Percentiles rank a stretch among this genome's conserved stretches.
Evolutionary conservation across 2,329 filamentous ascomycete species (phyloP).

Genomic region (Ophiocordyceps sinensis): DNA sequence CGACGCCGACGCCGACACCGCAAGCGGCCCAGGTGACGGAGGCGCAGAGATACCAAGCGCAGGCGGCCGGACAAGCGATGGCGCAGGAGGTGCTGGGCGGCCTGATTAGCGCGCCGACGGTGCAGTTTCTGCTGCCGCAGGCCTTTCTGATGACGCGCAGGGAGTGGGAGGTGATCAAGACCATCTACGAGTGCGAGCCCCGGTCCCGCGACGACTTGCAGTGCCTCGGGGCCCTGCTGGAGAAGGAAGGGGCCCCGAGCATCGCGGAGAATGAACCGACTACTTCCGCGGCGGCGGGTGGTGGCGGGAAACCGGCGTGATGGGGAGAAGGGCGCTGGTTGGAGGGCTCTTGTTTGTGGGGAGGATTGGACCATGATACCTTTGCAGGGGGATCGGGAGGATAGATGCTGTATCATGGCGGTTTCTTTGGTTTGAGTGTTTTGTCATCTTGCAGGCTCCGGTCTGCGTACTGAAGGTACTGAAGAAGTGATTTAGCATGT

Average conservation of each 20-base stretch:
- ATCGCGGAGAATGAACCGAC: conserved; percentile 2
- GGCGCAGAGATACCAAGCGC: conserved; percentile 24
- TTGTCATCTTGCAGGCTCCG: no score
- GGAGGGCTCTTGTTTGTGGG: neutral
- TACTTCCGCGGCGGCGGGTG: neutral
- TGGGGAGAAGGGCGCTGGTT: neutral
- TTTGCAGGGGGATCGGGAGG: no score
- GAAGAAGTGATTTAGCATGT: no score
- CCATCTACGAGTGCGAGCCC: conserved; percentile 52
- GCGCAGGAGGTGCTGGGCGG: conserved; percentile 51
- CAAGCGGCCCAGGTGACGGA: conserved; percentile 12
- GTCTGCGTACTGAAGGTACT: no score
- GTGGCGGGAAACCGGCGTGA: neutral
- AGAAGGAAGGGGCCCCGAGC: conserved; percentile 25
- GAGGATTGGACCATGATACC: no score
- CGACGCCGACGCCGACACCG: conserved; percentile 1
- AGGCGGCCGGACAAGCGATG: conserved; percentile 37
- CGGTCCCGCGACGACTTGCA: conserved; percentile 48
- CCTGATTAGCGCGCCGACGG: conserved; percentile 47
- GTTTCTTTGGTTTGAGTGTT: no score
- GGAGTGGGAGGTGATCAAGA: conserved; percentile 61
- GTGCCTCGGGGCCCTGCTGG: conserved; percentile 39
- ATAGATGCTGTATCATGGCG: no score
- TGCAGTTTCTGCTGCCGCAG: conserved; percentile 55
- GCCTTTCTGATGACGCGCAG: conserved; percentile 52